Evolutionary conservation across 2,329 filamentous ascomycete genomes (phyloP).

Genomic region (Aspergillus viridinutans): DNA sequence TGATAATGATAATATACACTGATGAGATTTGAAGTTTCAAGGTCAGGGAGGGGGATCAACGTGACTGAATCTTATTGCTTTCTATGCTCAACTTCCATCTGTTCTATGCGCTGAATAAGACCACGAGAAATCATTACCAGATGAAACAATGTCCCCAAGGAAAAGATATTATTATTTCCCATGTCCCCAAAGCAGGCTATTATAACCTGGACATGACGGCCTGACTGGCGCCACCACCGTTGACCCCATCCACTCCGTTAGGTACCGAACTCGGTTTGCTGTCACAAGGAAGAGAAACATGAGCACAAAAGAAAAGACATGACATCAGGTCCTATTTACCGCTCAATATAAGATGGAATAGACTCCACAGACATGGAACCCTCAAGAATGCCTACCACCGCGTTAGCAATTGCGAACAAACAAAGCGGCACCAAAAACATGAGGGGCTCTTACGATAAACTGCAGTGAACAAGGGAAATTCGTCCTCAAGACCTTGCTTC

Average conservation of each 20-base stretch:
- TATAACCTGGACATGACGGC: constrained; percentile 15
- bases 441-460: constrained; percentile 57
- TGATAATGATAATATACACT: not conserved
- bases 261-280: constrained; percentile 15
- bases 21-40: not conserved
- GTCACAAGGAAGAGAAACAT: constrained; percentile 8
- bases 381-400: constrained; percentile 61
- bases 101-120: not conserved
- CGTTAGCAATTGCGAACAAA: constrained; percentile 17
- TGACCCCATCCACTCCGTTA: constrained; percentile 7
- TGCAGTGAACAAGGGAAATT: constrained; percentile 90
- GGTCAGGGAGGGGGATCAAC: not conserved
- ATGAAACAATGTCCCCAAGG: not conserved
- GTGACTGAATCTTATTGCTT: not conserved
- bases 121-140: not conserved
- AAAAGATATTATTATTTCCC: not conserved
- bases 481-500: constrained; percentile 68
- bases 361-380: constrained; percentile 73
- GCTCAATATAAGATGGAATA: constrained; percentile 66
- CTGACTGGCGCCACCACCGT: constrained; percentile 9
- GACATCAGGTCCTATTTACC: constrained; percentile 26
- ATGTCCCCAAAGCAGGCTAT: not conserved
- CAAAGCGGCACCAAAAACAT: constrained; percentile 1
- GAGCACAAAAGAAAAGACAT: constrained; percentile 2
- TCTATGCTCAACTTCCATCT: constrained; percentile 8